Percentiles rank a stretch among this genome's conserved stretches.
phyloP scores from a whole-genome alignment of 352 stramenopile genomes.

The Phytophthora chlamydospora region DNA sequence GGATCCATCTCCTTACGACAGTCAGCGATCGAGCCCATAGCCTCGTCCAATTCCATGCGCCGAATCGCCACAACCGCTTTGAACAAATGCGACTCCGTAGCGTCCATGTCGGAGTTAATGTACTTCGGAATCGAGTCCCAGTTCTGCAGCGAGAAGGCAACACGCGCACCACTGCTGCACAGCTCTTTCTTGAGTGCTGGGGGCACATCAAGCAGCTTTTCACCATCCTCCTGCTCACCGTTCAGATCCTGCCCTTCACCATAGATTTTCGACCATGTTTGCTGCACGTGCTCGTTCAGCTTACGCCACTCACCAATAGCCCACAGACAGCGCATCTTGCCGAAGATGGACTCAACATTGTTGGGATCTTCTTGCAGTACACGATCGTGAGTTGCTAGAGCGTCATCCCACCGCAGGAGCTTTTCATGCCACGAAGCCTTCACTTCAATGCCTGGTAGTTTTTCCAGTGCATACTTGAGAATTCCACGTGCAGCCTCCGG shows the following conservation, averaged over 20 bases:
- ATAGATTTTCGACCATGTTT: constrained; percentile 89
- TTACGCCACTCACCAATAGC: constrained; percentile 97
- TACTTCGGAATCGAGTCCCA: constrained; percentile 87
- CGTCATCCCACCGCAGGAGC: constrained; percentile 97
- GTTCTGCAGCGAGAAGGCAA: constrained; percentile 86
- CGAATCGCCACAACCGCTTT: constrained; percentile 95
- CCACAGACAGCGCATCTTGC: constrained; percentile 99
- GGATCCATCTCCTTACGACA: constrained; percentile 96
- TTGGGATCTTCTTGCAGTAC: constrained; percentile 65
- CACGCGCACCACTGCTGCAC: constrained; percentile 79
- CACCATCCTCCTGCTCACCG: constrained; percentile 47
- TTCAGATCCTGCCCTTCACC: constrained; percentile 55
- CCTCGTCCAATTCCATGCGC: constrained; percentile 92
- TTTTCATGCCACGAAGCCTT: constrained; percentile 99
- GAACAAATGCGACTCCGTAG: constrained; percentile 85
- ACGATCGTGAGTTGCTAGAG: constrained; percentile 94
- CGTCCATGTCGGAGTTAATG: constrained; percentile 90
- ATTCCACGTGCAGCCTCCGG: constrained; percentile 98
- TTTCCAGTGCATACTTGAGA: constrained; percentile 92
- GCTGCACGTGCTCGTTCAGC: constrained; percentile 93
- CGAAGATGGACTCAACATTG: constrained; percentile 97
- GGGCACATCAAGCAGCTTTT: constrained; percentile 73
- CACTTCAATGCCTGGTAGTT: constrained; percentile 80
- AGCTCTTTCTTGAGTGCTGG: constrained; percentile 86
- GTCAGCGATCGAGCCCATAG: constrained; percentile 92